Conservation (phyloP, 2,329 filamentous ascomycete genomes). For the Nigrospora osmanthi region DNA sequence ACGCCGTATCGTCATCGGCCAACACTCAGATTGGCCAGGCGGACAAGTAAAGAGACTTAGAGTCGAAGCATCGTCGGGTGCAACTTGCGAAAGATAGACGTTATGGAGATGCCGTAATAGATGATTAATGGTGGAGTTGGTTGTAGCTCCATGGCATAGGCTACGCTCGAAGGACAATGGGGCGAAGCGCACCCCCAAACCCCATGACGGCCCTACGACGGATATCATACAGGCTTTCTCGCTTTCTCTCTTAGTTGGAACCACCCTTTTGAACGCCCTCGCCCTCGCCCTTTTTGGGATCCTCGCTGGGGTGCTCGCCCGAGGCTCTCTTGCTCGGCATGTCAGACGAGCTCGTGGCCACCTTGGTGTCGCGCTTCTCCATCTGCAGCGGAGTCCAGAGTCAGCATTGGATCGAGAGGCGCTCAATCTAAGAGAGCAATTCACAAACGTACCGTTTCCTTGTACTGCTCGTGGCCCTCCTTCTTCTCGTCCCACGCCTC, state of each 20-base stretch:
- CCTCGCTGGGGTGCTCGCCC: constrained; percentile 15
- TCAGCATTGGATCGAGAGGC: not conserved
- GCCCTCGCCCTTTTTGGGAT: constrained; percentile 15
- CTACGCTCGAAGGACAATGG: no score
- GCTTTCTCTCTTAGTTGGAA: constrained; percentile 1
- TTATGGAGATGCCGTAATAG: no score
- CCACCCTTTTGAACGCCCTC: constrained; percentile 11
- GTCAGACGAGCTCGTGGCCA: constrained; percentile 9
- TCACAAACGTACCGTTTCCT: constrained; percentile 8
- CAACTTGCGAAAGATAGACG: no score
- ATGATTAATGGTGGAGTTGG: no score
- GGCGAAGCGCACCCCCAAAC: no score
- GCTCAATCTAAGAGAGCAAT: not conserved
- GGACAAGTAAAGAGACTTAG: no score
- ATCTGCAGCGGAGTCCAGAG: constrained; percentile 1
- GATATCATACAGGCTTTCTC: constrained; percentile 21
- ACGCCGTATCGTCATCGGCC: no score
- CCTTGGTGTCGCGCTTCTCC: constrained; percentile 10
- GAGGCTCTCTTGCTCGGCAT: constrained; percentile 14
- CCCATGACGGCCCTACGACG: no score
- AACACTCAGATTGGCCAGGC: no score
- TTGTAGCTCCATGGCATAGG: no score
- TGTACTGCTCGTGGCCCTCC: constrained; percentile 12
- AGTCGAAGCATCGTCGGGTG: no score
- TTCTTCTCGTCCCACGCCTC: constrained; percentile 12